These are phyloP conservation scores for Platanus orientalis DNA, from an alignment of 164 flowering plant species.

Conservation along the genomic window DNA sequence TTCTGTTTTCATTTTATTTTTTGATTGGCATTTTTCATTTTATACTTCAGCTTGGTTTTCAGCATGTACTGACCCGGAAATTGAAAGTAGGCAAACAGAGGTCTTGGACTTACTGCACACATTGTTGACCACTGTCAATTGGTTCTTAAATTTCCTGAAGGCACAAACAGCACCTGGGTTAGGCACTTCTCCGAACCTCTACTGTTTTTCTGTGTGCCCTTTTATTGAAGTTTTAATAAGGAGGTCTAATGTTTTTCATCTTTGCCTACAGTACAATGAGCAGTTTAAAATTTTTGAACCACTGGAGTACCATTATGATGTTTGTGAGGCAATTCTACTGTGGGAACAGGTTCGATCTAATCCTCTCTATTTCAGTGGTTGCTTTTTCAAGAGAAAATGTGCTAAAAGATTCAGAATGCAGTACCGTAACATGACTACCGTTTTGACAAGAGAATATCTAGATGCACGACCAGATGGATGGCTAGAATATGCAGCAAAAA, in stretches of 20 bases:
- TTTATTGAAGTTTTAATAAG: background rate
- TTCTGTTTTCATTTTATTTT: no score
- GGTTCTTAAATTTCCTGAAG: conserved; percentile 82
- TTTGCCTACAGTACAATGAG: conserved; percentile 56
- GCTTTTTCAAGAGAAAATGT: conserved; percentile 3
- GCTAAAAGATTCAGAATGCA: conserved; percentile 39
- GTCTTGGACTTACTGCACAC: conserved; percentile 86
- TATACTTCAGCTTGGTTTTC: background rate
- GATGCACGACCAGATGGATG: conserved; percentile 97
- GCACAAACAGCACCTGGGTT: conserved; percentile 99
- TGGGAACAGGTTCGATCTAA: conserved; percentile 85
- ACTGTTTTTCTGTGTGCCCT: background rate
- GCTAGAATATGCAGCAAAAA: conserved; percentile 89
- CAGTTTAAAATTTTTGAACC: conserved; percentile 86
- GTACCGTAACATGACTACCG: conserved; percentile 99
- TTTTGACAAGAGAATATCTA: conserved; percentile 92
- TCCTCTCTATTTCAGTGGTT: conserved; percentile 3
- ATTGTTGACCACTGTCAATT: conserved; percentile 87
- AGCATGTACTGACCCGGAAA: conserved; percentile 7
- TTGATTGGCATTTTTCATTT: no score
- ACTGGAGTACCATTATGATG: conserved; percentile 80
- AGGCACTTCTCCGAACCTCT: conserved; percentile 19
- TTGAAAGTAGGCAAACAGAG: conserved; percentile 75
- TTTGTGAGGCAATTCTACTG: conserved; percentile 81
- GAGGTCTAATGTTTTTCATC: conserved; percentile 4